These are phyloP conservation scores for Cryptococcus sp. DNA, from an alignment of 1,284 basidiomycete genomes.

Conservation along the genomic window DNA sequence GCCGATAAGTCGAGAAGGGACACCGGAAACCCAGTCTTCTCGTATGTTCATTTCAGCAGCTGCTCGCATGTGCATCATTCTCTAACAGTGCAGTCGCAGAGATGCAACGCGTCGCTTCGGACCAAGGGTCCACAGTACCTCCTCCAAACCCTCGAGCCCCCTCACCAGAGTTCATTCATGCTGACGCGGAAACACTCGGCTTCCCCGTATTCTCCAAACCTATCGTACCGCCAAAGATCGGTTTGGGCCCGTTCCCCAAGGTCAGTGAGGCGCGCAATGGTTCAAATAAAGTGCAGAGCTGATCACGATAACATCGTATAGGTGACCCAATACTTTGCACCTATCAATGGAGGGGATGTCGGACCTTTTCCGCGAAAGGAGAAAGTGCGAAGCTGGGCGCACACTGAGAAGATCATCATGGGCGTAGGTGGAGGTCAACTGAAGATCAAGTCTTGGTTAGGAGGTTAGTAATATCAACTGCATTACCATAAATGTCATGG, in stretches of 20 bases:
- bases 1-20: slow-evolving; percentile 23
- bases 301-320: slow-evolving; percentile 6
- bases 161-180: slow-evolving; percentile 39
- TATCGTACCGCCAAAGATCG: slow-evolving; percentile 38
- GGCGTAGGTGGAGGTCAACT: slow-evolving; percentile 43
- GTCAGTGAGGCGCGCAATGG: slow-evolving; percentile 14
- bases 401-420: slow-evolving; percentile 24
- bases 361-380: slow-evolving; percentile 44
- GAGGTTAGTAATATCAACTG: slow-evolving; percentile 28
- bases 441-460: slow-evolving; percentile 43
- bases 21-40: slow-evolving; percentile 27
- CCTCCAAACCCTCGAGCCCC: slow-evolving; percentile 18
- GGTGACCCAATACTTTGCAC: slow-evolving; percentile 45
- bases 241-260: slow-evolving; percentile 39
- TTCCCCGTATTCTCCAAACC: slow-evolving; percentile 48
- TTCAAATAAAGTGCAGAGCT: background rate
- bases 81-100: background rate
- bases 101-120: background rate
- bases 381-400: slow-evolving; percentile 35
- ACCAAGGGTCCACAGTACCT: background rate
- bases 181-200: slow-evolving; percentile 38
- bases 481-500: background rate
- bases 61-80: background rate
- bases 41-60: background rate
- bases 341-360: slow-evolving; percentile 39